Conservation (phyloP, 805 yeast species). For the Saccharomyces cerevisiae region DNA sequence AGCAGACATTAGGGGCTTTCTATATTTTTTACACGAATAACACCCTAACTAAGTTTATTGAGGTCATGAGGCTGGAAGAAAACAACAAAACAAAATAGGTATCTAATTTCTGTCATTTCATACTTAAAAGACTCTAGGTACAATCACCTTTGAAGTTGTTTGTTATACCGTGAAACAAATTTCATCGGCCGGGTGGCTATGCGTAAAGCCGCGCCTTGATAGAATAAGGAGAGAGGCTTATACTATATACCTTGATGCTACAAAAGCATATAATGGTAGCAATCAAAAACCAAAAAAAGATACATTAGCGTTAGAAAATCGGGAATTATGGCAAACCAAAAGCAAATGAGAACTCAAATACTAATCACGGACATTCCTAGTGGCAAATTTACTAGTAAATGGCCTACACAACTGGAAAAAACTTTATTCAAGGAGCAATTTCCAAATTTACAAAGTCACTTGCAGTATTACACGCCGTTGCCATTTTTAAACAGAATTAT, state of each 20-base stretch:
- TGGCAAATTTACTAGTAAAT: constrained; percentile 15
- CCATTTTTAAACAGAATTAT: constrained; percentile 37
- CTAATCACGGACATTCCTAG: constrained; percentile 27
- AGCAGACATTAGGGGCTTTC: background rate
- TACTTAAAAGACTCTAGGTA: background rate
- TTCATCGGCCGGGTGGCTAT: background rate
- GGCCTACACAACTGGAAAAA: constrained; percentile 22
- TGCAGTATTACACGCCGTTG: constrained; percentile 33
- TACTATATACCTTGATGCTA: background rate
- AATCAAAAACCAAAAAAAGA: background rate
- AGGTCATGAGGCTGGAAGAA: background rate
- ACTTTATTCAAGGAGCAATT: constrained; percentile 19
- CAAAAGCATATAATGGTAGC: background rate
- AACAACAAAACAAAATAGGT: background rate
- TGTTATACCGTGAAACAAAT: background rate
- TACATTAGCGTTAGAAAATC: background rate
- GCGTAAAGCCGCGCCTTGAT: background rate
- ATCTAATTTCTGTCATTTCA: background rate
- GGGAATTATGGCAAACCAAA: constrained; percentile 2
- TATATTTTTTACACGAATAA: background rate
- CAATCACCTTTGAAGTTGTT: background rate
- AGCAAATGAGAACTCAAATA: constrained; percentile 19
- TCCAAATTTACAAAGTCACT: constrained; percentile 15
- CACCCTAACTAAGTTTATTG: background rate
- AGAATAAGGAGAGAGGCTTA: background rate